A percentile compares a stretch with the other conserved stretches of the same genome.
Conservation (phyloP, 1,139 yeast species). For the Candida tropicalis region DNA sequence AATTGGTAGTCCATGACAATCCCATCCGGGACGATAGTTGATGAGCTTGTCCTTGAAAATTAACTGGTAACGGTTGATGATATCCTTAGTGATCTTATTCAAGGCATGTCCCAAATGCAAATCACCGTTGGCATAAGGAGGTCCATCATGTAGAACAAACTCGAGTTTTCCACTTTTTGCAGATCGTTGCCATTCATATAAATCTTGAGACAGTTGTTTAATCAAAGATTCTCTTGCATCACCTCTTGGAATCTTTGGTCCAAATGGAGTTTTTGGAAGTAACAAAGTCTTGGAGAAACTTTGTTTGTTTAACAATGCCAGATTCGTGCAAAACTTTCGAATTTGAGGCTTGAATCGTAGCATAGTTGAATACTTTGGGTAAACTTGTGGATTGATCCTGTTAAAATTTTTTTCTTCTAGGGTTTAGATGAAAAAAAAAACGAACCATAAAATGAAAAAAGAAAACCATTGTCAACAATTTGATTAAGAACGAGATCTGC, state of each 20-base stretch:
- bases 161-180: constrained; percentile 14
- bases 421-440: not conserved
- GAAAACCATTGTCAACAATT: not conserved
- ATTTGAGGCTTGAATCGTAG: constrained; percentile 10
- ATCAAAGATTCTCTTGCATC: constrained; percentile 29
- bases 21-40: constrained; percentile 93
- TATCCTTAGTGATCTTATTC: constrained; percentile 86
- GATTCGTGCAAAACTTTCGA: constrained; percentile 8
- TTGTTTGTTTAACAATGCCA: constrained; percentile 9
- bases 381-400: not conserved
- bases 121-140: constrained; percentile 97
- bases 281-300: constrained; percentile 38
- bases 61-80: constrained; percentile 73
- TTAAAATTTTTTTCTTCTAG: not conserved
- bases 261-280: constrained; percentile 44
- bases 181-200: constrained; percentile 39
- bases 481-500: too few species aligned
- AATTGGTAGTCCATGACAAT: constrained; percentile 96
- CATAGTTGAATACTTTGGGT: constrained; percentile 5
- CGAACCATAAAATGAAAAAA: not conserved
- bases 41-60: constrained; percentile 59
- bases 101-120: constrained; percentile 93
- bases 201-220: constrained; percentile 27
- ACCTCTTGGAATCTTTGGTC: constrained; percentile 44
- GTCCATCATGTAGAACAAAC: constrained; percentile 91